These are phyloP conservation scores for Dendrobium nobile DNA, from an alignment of 106 monocot genomes.

Conservation along the genomic window DNA sequence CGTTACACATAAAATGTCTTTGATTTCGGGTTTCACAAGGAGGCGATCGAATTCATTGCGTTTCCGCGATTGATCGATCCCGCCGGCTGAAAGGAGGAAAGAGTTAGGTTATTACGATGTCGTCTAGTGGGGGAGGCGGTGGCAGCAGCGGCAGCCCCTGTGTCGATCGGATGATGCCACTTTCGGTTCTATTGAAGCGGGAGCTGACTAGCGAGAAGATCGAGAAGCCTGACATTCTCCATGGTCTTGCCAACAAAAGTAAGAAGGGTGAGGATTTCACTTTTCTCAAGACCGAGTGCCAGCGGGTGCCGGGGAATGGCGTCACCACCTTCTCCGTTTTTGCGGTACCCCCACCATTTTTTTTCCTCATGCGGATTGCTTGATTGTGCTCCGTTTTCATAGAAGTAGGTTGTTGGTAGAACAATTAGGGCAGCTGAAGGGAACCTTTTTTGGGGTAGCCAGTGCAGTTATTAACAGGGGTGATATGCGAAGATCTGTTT, in stretches of 20 bases:
- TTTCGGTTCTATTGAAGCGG: conserved; percentile 70
- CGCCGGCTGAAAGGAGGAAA: background rate
- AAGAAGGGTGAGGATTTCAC: conserved; percentile 94
- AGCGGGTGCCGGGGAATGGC: conserved; percentile 41
- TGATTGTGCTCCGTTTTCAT: background rate
- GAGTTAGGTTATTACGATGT: background rate
- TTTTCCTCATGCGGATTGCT: background rate
- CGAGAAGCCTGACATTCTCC: conserved; percentile 56
- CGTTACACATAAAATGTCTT: background rate
- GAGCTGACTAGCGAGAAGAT: conserved; percentile 59
- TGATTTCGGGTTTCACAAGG: background rate
- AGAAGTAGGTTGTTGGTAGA: background rate
- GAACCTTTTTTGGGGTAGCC: background rate
- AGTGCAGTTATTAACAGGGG: background rate
- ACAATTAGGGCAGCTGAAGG: background rate
- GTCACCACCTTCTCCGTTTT: conserved; percentile 65
- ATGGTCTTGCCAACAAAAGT: conserved; percentile 62
- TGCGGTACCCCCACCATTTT: conserved; percentile 34
- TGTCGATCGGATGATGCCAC: conserved; percentile 45
- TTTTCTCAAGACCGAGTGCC: conserved; percentile 62
- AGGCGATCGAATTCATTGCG: background rate
- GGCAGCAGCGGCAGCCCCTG: conserved; percentile 5
- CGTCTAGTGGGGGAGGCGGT: conserved; percentile 6
- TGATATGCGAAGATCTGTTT: background rate
- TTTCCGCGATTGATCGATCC: conserved; percentile 6